Percentiles rank a stretch among this genome's conserved stretches.
Conservation (phyloP, 73 alveolate species). For the Paramecium tetraurelia region DNA sequence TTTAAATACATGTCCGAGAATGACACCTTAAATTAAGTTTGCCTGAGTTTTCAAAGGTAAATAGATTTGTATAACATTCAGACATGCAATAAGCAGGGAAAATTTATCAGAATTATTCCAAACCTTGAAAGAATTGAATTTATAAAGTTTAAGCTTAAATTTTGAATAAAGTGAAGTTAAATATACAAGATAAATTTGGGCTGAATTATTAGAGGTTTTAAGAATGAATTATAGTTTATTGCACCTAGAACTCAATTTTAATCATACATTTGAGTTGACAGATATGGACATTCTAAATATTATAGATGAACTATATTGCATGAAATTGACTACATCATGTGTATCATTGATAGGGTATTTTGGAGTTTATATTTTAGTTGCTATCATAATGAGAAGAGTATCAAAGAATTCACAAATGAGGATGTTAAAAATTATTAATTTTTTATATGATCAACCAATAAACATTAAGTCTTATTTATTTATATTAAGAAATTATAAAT, state of each 20-base stretch:
- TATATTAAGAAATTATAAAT: too few relatives aligned
- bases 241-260: conserved; percentile 1
- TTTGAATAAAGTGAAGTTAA: neutral
- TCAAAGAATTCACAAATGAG: neutral
- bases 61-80: neutral
- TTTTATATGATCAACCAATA: too few relatives aligned
- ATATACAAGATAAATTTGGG: neutral
- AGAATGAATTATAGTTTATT: neutral
- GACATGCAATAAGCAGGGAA: neutral
- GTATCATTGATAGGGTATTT: conserved; percentile 22
- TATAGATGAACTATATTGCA: neutral
- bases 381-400: conserved; percentile 26
- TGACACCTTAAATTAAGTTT: neutral
- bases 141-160: neutral
- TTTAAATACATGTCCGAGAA: neutral
- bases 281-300: neutral
- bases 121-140: neutral
- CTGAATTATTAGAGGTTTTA: neutral
- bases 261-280: conserved; percentile 8
- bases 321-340: neutral
- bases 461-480: too few relatives aligned
- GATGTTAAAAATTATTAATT: neutral
- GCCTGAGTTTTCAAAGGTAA: conserved; percentile 2
- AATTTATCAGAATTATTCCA: neutral
- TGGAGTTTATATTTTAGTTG: neutral